These are phyloP conservation scores for Evansstolkia leycettana DNA, from an alignment of 495 filamentous ascomycete genomes.

Conservation along the genomic window DNA sequence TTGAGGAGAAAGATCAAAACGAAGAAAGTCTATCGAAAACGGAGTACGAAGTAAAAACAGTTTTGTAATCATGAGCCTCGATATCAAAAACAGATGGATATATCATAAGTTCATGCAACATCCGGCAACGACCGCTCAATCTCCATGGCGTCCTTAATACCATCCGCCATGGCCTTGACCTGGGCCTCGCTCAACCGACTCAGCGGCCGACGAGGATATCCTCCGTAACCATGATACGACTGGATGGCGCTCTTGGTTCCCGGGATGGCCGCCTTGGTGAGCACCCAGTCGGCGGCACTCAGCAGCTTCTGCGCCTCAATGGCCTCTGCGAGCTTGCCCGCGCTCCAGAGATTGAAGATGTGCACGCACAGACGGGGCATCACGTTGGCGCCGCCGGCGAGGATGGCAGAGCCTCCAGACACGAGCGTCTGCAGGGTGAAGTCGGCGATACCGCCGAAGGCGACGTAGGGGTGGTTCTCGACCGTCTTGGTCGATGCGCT, in stretches of 20 bases:
- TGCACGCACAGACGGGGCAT: constrained; percentile 69
- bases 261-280: constrained; percentile 76
- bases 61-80: too few species aligned
- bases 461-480: constrained; percentile 57
- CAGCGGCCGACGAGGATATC: constrained; percentile 62
- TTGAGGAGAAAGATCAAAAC: too few species aligned
- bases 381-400: constrained; percentile 80
- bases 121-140: constrained; percentile 44
- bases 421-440: constrained; percentile 74
- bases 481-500: constrained; percentile 19
- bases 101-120: constrained; percentile 15
- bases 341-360: constrained; percentile 67
- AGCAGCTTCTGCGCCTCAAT: constrained; percentile 59
- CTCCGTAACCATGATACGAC: constrained; percentile 75
- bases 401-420: constrained; percentile 71
- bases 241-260: constrained; percentile 80
- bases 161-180: constrained; percentile 43
- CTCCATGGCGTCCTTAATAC: constrained; percentile 58
- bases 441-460: constrained; percentile 80
- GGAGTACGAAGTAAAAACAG: too few species aligned
- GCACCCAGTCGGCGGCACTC: constrained; percentile 69
- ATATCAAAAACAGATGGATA: too few species aligned
- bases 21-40: too few species aligned
- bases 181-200: constrained; percentile 44
- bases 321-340: constrained; percentile 63